These are phyloP conservation scores for Eragrostis curvula DNA, from an alignment of 176 grass and related monocot species.

Conservation along the genomic window DNA sequence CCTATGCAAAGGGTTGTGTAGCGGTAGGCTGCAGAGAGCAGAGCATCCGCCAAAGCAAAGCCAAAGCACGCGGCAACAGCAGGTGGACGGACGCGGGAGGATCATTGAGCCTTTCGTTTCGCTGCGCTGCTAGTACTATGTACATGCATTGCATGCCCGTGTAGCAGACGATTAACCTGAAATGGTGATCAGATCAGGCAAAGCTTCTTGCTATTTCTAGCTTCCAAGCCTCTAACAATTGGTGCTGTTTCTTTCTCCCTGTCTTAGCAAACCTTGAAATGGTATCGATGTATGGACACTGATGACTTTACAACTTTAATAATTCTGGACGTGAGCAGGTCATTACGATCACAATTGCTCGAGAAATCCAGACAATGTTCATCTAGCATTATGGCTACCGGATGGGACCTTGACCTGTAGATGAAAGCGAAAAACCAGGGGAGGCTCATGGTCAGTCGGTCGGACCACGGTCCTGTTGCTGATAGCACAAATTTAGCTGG, in stretches of 20 bases:
- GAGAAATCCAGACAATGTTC: too few species aligned
- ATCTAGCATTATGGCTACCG: not conserved
- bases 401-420: not conserved
- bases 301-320: too few species aligned
- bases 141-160: not conserved
- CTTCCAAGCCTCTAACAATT: not conserved
- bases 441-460: not conserved
- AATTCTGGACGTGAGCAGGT: too few species aligned
- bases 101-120: not conserved
- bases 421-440: not conserved
- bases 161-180: not conserved
- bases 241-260: too few species aligned
- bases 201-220: not conserved
- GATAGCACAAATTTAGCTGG: not conserved
- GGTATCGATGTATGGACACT: too few species aligned
- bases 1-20: constrained; percentile 54
- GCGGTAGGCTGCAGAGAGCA: not conserved
- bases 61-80: constrained; percentile 7
- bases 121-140: too few species aligned
- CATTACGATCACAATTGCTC: too few species aligned
- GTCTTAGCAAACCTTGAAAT: too few species aligned
- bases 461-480: too few species aligned
- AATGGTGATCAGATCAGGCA: not conserved
- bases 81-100: constrained; percentile 4
- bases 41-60: constrained; percentile 5